Evolutionary conservation across 805 yeast genomes (phyloP).

Genomic region (Saturnispora hagleri): DNA sequence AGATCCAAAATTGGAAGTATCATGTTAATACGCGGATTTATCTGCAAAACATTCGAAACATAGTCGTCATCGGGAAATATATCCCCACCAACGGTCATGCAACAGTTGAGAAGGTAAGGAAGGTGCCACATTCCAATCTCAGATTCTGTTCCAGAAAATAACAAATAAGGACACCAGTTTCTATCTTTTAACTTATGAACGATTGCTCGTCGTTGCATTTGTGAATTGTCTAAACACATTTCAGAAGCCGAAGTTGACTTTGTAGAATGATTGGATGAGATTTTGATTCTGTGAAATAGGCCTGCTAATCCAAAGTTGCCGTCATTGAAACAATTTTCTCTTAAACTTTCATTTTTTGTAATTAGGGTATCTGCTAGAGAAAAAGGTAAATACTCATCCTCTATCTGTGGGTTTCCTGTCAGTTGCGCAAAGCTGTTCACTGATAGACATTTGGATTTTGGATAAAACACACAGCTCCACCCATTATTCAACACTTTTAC

Average conservation of each 20-base stretch:
- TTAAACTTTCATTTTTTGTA: slow-evolving; percentile 3
- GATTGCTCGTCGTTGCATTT: slow-evolving; percentile 1
- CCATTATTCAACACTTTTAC: not conserved
- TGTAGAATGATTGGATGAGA: not conserved
- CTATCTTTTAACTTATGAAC: not conserved
- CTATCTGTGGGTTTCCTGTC: not conserved
- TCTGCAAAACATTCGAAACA: slow-evolving; percentile 16
- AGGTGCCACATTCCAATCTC: slow-evolving; percentile 2
- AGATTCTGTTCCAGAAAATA: not conserved
- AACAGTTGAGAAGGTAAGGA: not conserved
- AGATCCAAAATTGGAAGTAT: slow-evolving; percentile 31
- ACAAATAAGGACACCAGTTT: not conserved
- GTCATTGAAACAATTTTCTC: not conserved
- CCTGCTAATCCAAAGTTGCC: slow-evolving; percentile 6
- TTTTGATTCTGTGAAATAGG: not conserved
- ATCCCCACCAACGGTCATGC: not conserved
- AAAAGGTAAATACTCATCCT: not conserved
- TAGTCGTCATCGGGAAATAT: not conserved
- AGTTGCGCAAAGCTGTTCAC: slow-evolving; percentile 4
- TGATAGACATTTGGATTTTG: not conserved
- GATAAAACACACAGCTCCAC: slow-evolving; percentile 5
- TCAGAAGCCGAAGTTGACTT: not conserved
- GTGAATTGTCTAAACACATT: not conserved
- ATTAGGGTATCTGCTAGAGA: not conserved
- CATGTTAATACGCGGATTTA: slow-evolving; percentile 20